These are phyloP conservation scores for Blepharisma stoltei DNA, from an alignment of 73 alveolate species.

Conservation along the genomic window DNA sequence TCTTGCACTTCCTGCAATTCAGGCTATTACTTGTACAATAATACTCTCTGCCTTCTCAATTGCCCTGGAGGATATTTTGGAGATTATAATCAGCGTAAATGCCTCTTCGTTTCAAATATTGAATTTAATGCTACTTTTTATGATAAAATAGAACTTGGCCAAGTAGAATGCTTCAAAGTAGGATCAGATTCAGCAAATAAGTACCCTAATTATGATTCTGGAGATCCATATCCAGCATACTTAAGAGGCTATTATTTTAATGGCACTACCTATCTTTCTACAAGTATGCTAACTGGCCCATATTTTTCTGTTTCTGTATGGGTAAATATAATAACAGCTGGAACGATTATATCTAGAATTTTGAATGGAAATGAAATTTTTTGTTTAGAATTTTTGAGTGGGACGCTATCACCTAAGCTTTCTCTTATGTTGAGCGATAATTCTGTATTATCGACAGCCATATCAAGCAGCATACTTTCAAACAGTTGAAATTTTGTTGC, in stretches of 20 bases:
- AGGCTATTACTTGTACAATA: background rate
- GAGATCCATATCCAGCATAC: background rate
- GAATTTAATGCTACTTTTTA: background rate
- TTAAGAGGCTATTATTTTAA: background rate
- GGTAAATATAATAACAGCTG: background rate
- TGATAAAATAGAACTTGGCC: background rate
- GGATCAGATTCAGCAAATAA: background rate
- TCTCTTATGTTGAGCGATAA: no score
- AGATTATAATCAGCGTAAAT: background rate
- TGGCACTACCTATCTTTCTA: background rate
- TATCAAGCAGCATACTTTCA: no score
- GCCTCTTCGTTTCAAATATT: background rate
- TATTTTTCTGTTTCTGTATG: background rate
- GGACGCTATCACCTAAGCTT: no score
- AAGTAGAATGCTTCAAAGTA: background rate
- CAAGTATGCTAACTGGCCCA: background rate
- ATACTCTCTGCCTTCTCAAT: background rate
- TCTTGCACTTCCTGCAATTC: background rate
- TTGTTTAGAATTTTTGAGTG: no score
- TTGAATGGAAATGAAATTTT: no score
- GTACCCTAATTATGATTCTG: background rate
- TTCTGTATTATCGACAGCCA: no score
- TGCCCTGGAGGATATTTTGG: background rate
- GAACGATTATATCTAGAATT: no score
- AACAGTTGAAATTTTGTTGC: no score